phyloP scores from a whole-genome alignment of 2,329 filamentous ascomycete genomes.

The Graphiopsis chlorocephala region DNA sequence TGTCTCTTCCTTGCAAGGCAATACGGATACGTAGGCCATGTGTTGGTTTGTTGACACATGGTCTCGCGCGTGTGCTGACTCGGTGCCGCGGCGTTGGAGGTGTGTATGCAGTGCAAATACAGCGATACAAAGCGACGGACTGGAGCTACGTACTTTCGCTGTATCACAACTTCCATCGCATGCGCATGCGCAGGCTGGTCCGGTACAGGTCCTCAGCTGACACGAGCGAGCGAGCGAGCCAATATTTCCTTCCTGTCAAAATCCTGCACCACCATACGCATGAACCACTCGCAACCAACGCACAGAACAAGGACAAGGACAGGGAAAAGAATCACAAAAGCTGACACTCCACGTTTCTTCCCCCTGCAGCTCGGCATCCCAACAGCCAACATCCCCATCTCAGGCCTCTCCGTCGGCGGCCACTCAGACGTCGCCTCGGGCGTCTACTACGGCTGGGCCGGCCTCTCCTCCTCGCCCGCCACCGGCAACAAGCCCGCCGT shows the following conservation, averaged over 20 bases:
- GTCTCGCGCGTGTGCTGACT: neutral
- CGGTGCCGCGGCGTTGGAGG: neutral
- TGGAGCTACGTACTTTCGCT: neutral
- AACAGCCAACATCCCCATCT: conserved; percentile 79
- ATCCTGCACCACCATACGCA: neutral
- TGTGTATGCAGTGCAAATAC: neutral
- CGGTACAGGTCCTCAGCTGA: neutral
- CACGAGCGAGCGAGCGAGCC: neutral
- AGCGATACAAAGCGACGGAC: neutral
- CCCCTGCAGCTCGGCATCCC: conserved; percentile 78
- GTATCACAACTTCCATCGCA: neutral
- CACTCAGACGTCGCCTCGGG: conserved; percentile 65
- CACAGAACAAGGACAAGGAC: neutral
- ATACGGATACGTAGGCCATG: neutral
- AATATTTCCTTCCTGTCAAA: neutral
- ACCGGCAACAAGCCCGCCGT: conserved; percentile 41
- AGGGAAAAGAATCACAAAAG: neutral
- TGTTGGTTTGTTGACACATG: neutral
- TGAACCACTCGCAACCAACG: neutral
- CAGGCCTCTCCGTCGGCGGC: conserved; percentile 68
- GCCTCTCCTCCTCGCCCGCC: conserved; percentile 49
- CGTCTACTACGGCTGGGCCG: conserved; percentile 91
- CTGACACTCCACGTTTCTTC: neutral
- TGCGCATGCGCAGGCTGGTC: neutral
- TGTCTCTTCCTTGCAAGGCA: neutral